A percentile compares a stretch with the other conserved stretches of the same genome.
These are phyloP conservation scores for Chrysopogon serrulatus DNA, from an alignment of 176 grass and related monocot genomes.

Conservation along the genomic window DNA sequence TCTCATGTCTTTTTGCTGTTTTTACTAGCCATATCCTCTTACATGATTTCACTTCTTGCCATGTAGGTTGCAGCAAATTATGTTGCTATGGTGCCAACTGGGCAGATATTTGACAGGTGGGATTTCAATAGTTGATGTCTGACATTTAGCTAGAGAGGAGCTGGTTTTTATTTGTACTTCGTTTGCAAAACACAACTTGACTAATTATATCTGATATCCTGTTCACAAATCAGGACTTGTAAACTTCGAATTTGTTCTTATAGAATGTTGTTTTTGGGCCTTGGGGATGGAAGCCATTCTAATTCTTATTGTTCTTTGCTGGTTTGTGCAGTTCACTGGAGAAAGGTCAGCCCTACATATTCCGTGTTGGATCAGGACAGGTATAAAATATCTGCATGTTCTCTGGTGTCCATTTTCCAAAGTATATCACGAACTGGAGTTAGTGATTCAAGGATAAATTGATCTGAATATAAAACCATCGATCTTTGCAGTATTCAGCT, in stretches of 20 bases:
- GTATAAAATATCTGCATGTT: conserved; percentile 21
- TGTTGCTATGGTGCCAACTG: conserved; percentile 78
- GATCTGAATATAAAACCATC: background rate
- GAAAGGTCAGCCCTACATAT: conserved; percentile 88
- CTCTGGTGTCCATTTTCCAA: background rate
- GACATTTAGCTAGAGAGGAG: background rate
- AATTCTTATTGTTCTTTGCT: background rate
- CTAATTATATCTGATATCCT: background rate
- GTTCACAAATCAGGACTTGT: background rate
- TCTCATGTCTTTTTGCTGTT: background rate
- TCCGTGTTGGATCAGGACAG: conserved; percentile 81
- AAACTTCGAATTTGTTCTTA: background rate
- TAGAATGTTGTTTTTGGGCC: background rate
- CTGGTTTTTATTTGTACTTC: background rate
- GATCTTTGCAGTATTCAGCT: background rate
- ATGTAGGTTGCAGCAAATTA: conserved; percentile 96
- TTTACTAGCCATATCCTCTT: background rate
- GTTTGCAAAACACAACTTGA: background rate
- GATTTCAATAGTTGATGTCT: background rate
- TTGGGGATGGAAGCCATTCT: background rate
- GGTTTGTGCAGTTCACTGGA: conserved; percentile 65
- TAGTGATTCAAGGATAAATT: background rate
- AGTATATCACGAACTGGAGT: background rate
- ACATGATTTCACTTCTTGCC: background rate
- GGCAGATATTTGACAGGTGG: conserved; percentile 96